Evolutionary conservation across 495 filamentous ascomycete species (phyloP).

Genomic region (Penicillium cinerascens): DNA sequence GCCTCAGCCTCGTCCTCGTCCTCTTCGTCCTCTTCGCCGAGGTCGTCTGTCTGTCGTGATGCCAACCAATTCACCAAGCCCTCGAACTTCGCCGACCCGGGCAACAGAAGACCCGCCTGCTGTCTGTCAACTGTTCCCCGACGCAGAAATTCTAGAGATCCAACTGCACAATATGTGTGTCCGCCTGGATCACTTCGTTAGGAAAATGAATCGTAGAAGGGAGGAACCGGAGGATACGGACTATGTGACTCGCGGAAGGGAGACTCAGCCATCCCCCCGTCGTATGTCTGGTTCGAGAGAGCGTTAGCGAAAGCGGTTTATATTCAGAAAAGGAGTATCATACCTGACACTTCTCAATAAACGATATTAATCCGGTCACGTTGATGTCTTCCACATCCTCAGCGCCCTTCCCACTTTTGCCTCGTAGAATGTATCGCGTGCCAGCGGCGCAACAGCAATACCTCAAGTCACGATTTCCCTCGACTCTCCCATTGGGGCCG

Average conservation of each 20-base stretch:
- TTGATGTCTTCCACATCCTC: constrained; percentile 69
- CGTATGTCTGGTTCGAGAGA: constrained; percentile 62
- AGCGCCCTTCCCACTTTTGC: constrained; percentile 48
- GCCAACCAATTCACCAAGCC: constrained; percentile 61
- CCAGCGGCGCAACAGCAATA: constrained; percentile 80
- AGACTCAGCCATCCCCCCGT: constrained; percentile 81
- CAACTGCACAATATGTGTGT: constrained; percentile 81
- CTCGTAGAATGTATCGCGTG: constrained; percentile 78
- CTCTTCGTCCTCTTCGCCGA: constrained; percentile 48
- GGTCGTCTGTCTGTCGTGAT: constrained; percentile 61
- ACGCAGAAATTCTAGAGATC: constrained; percentile 67
- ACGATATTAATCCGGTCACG: constrained; percentile 61
- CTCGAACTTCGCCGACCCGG: constrained; percentile 36
- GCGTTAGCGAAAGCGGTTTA: background rate
- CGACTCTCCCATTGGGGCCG: constrained; percentile 55
- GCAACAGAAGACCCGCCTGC: constrained; percentile 26
- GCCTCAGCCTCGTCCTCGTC: constrained; percentile 27
- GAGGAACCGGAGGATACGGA: constrained; percentile 37
- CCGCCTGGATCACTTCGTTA: constrained; percentile 57
- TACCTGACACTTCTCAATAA: constrained; percentile 70
- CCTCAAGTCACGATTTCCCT: constrained; percentile 78
- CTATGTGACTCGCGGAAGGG: constrained; percentile 85
- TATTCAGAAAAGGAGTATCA: background rate
- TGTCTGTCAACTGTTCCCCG: constrained; percentile 24
- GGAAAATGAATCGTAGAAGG: constrained; percentile 7